These are phyloP conservation scores for Rhododendron simsii DNA, from an alignment of 148 eudicot genomes.

Conservation along the genomic window DNA sequence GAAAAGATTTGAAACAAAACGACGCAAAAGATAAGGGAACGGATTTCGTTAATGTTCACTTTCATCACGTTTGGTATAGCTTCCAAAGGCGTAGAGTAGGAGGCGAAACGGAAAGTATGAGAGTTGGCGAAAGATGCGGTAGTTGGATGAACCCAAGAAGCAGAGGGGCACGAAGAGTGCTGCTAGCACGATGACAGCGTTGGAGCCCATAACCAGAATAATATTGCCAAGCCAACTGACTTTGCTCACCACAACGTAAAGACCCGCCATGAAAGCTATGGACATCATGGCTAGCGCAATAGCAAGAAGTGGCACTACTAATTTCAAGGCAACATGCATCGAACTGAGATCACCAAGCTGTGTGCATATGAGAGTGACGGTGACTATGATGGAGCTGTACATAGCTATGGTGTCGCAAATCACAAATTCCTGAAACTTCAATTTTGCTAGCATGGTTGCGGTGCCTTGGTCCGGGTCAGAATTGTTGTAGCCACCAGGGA, in stretches of 20 bases:
- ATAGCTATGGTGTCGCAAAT: background rate
- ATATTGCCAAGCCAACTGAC: conserved; percentile 34
- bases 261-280: conserved; percentile 39
- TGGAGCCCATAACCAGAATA: conserved; percentile 26
- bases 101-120: conserved; percentile 19
- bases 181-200: conserved; percentile 14
- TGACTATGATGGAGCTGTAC: conserved; percentile 11
- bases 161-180: conserved; percentile 22
- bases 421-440: background rate
- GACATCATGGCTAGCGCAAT: conserved; percentile 42
- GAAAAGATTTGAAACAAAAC: background rate
- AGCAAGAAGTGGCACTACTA: conserved; percentile 19
- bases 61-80: background rate
- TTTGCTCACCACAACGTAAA: conserved; percentile 29
- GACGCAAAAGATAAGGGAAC: background rate
- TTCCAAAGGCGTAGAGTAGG: conserved; percentile 12
- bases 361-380: conserved; percentile 42
- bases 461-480: background rate
- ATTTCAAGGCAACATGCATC: background rate
- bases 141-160: background rate
- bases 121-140: background rate
- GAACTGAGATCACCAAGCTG: conserved; percentile 30
- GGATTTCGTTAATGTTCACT: background rate
- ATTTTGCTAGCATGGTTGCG: background rate
- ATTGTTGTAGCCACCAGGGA: background rate